Base-by-base conservation (phyloP, 345 rosid species). In the Mangifera indica region DNA sequence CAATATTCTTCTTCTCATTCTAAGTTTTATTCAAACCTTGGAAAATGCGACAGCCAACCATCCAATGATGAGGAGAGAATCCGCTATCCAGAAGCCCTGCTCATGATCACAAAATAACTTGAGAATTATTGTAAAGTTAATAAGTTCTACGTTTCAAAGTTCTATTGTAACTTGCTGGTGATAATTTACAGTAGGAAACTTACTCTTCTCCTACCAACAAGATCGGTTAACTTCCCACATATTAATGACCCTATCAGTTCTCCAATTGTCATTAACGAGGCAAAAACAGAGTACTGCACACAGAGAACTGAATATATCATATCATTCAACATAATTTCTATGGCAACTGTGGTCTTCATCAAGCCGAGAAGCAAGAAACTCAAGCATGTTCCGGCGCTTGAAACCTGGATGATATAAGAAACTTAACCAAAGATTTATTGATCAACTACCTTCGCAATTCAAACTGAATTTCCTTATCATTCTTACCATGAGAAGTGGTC, bases 261-360 rank as follows among this genome's bases (percentile, higher is more conserved):
- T 80, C 91, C 91, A 55, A 89, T 25, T 4, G 88, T 84, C 77
- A 85, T 14, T 29, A 87, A 15, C 42, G 89, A 89, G 1, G 85
- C 89, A 62, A 87, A 88, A 54, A 85, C 15, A 0, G 93, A 87
- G 69, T 68, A 87, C 91, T 82, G 84, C 13, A 46, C 17, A 10
- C 2, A 46, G 15, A 46, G 12, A 46, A 46, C 2, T n/a, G n/a
- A n/a, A 46, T 46, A 3, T 15, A 10, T 9, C 12, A 46, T 46
- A 3, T 9, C 48, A 46, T 46, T 46, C 1, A 46, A 15, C n/a
- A n/a, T n/a, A n/a, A n/a, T n/a, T n/a, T n/a, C n/a, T n/a, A n/a
- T n/a, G n/a, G n/a, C n/a, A n/a, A n/a, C n/a, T n/a, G n/a, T n/a
- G n/a, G n/a, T n/a, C n/a, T n/a, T n/a, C n/a, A n/a, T n/a, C 2